Conservation (phyloP, 495 filamentous ascomycete species). For the Mycothermus thermophilus region DNA sequence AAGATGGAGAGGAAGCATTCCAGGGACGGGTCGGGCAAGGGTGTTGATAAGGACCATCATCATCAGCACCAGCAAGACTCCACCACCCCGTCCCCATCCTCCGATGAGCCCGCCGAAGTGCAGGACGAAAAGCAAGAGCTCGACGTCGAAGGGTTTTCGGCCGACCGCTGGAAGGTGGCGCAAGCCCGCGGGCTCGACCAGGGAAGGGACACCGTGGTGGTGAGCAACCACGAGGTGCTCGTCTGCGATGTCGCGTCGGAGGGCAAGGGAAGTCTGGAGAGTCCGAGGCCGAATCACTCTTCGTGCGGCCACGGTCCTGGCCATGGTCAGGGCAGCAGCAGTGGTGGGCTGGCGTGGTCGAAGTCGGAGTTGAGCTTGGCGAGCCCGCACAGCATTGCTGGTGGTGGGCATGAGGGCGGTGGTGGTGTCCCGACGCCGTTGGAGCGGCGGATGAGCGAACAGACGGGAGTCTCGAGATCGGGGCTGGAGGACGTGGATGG, state of each 20-base stretch:
- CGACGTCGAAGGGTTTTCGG: constrained; percentile 65
- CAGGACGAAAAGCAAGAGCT: constrained; percentile 35
- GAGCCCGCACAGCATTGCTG: neutral
- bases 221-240: constrained; percentile 52
- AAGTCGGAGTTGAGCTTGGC: neutral
- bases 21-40: neutral
- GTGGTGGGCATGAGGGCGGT: no score
- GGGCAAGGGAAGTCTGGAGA: constrained; percentile 42
- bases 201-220: constrained; percentile 54
- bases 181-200: constrained; percentile 39
- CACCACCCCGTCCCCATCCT: no score
- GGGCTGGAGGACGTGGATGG: neutral
- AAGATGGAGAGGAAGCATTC: neutral
- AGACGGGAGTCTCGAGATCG: neutral
- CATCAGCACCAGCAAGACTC: no score
- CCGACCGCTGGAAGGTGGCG: constrained; percentile 51
- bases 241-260: constrained; percentile 43
- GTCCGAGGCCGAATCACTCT: constrained; percentile 34
- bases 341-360: no score
- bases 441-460: neutral
- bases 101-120: neutral
- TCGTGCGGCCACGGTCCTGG: no score
- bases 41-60: no score
- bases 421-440: no score
- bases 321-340: no score